Percentiles rank a stretch among this genome's conserved stretches.
Evolutionary conservation across 2,329 filamentous ascomycete species (phyloP).

Genomic region (Chalaropsis thielavioides): DNA sequence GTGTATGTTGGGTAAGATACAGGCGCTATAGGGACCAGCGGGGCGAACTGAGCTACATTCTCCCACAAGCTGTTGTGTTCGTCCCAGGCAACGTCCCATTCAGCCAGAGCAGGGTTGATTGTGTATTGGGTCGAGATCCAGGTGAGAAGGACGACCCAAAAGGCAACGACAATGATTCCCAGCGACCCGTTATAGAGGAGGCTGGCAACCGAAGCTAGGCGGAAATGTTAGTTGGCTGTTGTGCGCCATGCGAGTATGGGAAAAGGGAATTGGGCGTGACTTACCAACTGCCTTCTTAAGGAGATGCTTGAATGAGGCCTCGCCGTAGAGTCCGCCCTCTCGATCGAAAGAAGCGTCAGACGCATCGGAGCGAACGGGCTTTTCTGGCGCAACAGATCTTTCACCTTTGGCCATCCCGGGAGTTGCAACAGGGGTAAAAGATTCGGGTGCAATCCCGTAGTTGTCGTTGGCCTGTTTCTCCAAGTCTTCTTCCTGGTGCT

Average conservation of each 20-base stretch:
- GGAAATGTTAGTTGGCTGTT: not conserved
- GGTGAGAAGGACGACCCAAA: conserved; percentile 1
- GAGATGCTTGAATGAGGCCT: conserved; percentile 5
- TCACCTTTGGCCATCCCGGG: not conserved
- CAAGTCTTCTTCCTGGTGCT: not conserved
- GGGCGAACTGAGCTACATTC: conserved; percentile 23
- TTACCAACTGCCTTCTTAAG: conserved; percentile 11
- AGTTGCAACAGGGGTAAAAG: not conserved
- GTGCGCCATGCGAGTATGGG: not conserved
- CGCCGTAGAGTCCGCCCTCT: conserved; percentile 11
- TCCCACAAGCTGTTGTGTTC: conserved; percentile 20
- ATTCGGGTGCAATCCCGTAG: not conserved
- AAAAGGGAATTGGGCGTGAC: not conserved
- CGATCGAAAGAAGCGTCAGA: not conserved
- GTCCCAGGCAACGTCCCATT: conserved; percentile 20
- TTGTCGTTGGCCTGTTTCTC: not conserved
- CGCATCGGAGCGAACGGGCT: not conserved
- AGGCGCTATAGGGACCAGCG: conserved; percentile 16
- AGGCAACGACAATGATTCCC: conserved; percentile 3
- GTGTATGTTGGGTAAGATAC: not conserved
- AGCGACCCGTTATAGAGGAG: conserved; percentile 5
- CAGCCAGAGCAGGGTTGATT: conserved; percentile 11
- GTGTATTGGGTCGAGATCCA: conserved; percentile 13
- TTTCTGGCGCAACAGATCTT: not conserved
- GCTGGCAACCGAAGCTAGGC: not conserved